Base-by-base conservation (phyloP, 306 rosid genomes). In the Calophaca sinica region DNA sequence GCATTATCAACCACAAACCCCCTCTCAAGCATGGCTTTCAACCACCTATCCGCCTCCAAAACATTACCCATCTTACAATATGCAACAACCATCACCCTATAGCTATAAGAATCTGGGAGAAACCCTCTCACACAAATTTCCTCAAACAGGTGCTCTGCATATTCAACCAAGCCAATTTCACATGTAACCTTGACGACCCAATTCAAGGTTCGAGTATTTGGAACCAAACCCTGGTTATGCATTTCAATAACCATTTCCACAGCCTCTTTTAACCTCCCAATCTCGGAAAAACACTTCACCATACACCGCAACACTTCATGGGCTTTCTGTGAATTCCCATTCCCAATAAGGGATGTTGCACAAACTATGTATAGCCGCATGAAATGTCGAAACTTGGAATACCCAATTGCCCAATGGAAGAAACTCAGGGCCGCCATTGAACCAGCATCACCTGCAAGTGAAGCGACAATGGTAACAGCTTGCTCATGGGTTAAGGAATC, bases 51-150 rank as follows among this genome's bases (percentile, higher is more conserved):
- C 8, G 85, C 96, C 68, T 90, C 97, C 80, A 76, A 75, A 81
- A 86, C 69, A 15, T 69, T 74, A 5, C 87, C 88, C 14, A 68
- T 73, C 77, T 84, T 86, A 83, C 92, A 92, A 64, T 85, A 82
- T 49, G 83, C 90, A 65, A 88, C 80, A 70, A 87, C 90, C 89
- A 94, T 83, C 72, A 81, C 83, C 90, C 81, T 89, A 42, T 82
- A 92, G 72, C 89, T 94, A 62, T 73, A 58, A 41, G 81, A 86
- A 87, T 92, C 89, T 5, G 94, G 91, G 13, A 61, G 52, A 59
- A 83, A 93, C 60, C 90, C 97, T 85, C 97, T 90, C 10, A 15
- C 86, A 54, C 77, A 87, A 93, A 94, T 94, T 86, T 94, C 96
- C 62, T 86, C 96, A 50, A 94, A 85, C 89, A 90, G 35, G 70